These are phyloP conservation scores for Fusarium haematococcum DNA, from an alignment of 2,329 filamentous ascomycete genomes.

Conservation along the genomic window DNA sequence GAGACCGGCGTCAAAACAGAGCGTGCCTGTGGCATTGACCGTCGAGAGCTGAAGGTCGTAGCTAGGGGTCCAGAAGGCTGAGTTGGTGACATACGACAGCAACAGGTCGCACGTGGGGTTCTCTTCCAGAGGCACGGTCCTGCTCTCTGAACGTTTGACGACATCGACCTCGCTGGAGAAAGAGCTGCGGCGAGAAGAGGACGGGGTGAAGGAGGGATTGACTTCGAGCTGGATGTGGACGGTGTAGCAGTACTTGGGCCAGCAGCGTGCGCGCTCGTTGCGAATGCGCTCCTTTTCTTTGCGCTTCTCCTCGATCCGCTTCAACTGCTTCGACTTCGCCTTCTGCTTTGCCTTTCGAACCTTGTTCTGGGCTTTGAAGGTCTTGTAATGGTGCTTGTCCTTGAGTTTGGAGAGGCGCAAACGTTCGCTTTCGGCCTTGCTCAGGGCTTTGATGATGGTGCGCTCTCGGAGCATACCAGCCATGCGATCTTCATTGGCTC, in stretches of 20 bases:
- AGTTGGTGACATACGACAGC: constrained; percentile 69
- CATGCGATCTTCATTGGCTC: constrained; percentile 56
- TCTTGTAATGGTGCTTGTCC: constrained; percentile 45
- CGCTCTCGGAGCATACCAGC: constrained; percentile 48
- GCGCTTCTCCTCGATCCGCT: constrained; percentile 50
- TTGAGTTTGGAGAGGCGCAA: constrained; percentile 44
- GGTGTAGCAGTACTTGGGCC: constrained; percentile 62
- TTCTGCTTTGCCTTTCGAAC: constrained; percentile 51
- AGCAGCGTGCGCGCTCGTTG: constrained; percentile 58
- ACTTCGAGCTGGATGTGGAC: constrained; percentile 65
- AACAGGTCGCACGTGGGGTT: constrained; percentile 57
- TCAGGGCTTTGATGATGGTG: constrained; percentile 49
- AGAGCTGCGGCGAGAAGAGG: constrained; percentile 62
- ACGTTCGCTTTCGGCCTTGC: constrained; percentile 49
- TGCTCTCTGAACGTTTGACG: constrained; percentile 53
- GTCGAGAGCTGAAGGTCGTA: constrained; percentile 74
- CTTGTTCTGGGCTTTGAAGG: constrained; percentile 48
- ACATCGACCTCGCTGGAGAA: constrained; percentile 65
- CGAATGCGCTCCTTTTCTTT: constrained; percentile 60
- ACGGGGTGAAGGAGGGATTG: constrained; percentile 52
- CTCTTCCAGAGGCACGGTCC: constrained; percentile 33
- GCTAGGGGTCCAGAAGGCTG: constrained; percentile 69
- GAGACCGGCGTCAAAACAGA: constrained; percentile 73
- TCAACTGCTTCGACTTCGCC: constrained; percentile 49
- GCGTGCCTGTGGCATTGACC: constrained; percentile 60